Evolutionary conservation across 2,329 filamentous ascomycete genomes (phyloP), one percentile per base, ranked within the genome.

Genomic region (Aspergillus floridensis): DNA sequence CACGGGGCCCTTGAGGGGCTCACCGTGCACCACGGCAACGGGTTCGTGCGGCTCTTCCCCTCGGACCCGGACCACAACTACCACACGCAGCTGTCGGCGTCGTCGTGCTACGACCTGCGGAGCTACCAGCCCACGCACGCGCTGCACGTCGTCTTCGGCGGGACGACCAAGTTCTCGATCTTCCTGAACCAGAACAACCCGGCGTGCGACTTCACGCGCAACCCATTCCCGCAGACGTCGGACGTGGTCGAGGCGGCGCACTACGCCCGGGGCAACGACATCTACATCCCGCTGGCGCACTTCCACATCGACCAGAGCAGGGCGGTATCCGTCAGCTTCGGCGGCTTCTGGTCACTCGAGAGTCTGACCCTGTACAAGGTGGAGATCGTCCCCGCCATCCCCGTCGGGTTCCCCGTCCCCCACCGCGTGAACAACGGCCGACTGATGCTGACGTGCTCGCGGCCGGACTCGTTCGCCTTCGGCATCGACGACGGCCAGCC

Each of bases 401-500:
- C 87, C 1, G 62, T 74, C 0, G 73, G 75, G 19, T 81, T 83
- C 61, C 77, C 70, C 31, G 76, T 88, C 8, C 86, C 86, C 1
- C 73, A 75, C 58, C 89, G 89, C 74, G 75, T 87, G 31, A 81
- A 85, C 0, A 86, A 81, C 1, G 87, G 87, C 6, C 81, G 80
- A 21, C 77, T 90, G 35, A 77, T 87, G 49, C 85, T 89, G 66
- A 79, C 82, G 6, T 90, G 88, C 79, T 87, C 83, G 64, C 81
- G 86, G 19, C 86, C 87, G 50, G 88, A 89, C 75, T 86, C 84
- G 0, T 89, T 90, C 70, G 88, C 88, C 1, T 89, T 90, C 71
- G 87, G 87, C 53, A 89, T 90, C 63, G 88, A 90, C 69, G 88
- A 90, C 70, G 88, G 87, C 22, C 79, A 83, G 53, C 87, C 87